Percentiles rank a stretch among this genome's conserved stretches.
Evolutionary conservation across 192 early-diverging fungal genomes (phyloP).

Genomic region (Phycomyces nitens): DNA sequence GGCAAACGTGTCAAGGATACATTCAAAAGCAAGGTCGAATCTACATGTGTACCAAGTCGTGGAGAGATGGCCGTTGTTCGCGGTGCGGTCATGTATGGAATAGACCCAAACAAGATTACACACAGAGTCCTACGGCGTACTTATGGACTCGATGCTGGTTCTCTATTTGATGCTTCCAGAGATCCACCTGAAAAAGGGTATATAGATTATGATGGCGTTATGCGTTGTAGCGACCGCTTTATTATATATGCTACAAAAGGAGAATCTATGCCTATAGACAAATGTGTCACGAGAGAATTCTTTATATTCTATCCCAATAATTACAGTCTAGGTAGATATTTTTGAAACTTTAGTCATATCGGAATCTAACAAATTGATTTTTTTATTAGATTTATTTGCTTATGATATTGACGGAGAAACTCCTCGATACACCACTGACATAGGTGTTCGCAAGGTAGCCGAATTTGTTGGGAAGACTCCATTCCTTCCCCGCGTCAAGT

Average conservation of each 20-base stretch:
- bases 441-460: conserved; percentile 21
- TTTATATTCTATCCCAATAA: too few relatives aligned
- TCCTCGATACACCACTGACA: conserved; percentile 27
- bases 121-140: conserved; percentile 39
- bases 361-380: too few relatives aligned
- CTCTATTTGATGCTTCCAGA: conserved; percentile 34
- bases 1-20: conserved; percentile 27
- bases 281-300: too few relatives aligned
- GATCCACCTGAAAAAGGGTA: conserved; percentile 33
- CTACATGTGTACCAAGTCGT: conserved; percentile 38
- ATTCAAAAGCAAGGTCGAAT: conserved; percentile 29
- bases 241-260: neutral
- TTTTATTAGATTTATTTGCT: conserved; percentile 25
- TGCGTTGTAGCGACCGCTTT: conserved; percentile 33
- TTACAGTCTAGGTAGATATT: too few relatives aligned
- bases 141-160: conserved; percentile 43
- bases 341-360: neutral
- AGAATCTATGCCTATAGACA: too few relatives aligned
- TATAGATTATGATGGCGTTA: neutral
- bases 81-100: conserved; percentile 44
- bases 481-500: conserved; percentile 20
- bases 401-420: conserved; percentile 22
- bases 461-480: conserved; percentile 34
- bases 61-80: conserved; percentile 46
- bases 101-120: conserved; percentile 35